These are phyloP conservation scores for Phytophthora syringae DNA, from an alignment of 352 stramenopile genomes.

Conservation along the genomic window DNA sequence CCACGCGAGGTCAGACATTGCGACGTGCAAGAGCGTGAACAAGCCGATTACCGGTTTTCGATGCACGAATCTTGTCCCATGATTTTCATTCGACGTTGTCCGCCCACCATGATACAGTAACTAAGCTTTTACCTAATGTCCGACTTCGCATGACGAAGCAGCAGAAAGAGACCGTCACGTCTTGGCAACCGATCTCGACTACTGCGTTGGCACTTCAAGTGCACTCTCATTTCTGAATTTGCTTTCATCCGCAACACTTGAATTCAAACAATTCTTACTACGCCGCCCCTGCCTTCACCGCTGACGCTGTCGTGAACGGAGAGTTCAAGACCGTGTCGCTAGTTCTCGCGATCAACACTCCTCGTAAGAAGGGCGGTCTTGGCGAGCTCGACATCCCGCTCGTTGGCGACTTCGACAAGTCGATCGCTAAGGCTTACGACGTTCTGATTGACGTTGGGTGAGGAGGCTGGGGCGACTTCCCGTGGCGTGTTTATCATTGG, in stretches of 20 bases:
- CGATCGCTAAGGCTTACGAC: constrained; percentile 83
- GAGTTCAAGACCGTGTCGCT: constrained; percentile 88
- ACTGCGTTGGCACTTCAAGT: too few species aligned
- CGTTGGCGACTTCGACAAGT: constrained; percentile 90
- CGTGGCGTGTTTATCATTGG: constrained; percentile 94
- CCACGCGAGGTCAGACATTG: neutral
- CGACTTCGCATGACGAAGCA: too few species aligned
- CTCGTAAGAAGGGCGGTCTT: constrained; percentile 89
- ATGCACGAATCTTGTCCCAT: neutral
- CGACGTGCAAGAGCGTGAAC: neutral
- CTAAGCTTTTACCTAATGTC: too few species aligned
- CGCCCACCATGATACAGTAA: too few species aligned
- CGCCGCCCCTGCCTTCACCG: constrained; percentile 74
- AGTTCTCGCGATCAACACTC: constrained; percentile 91
- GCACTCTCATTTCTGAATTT: neutral
- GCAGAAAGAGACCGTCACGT: neutral
- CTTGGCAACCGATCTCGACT: too few species aligned
- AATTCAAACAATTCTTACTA: too few species aligned
- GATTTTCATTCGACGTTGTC: too few species aligned
- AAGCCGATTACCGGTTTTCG: neutral
- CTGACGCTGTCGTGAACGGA: constrained; percentile 77
- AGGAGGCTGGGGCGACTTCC: constrained; percentile 77
- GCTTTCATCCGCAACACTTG: too few species aligned
- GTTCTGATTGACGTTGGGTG: constrained; percentile 78
- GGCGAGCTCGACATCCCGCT: constrained; percentile 92